A percentile compares a stretch with the other conserved stretches of the same genome.
phyloP scores from a whole-genome alignment of 2,329 filamentous ascomycete species.

The Epichloe gansuensis region DNA sequence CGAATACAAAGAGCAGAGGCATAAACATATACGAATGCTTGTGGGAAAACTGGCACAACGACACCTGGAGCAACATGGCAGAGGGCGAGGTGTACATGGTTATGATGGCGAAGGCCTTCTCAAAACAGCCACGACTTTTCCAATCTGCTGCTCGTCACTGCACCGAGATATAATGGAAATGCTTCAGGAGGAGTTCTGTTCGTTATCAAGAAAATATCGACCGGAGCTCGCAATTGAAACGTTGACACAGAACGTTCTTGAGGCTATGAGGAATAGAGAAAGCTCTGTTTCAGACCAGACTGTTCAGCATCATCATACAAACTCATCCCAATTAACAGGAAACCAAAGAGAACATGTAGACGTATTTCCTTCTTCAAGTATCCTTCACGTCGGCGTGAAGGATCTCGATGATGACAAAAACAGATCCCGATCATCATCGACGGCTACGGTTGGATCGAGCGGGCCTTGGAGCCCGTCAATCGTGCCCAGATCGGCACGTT shows the following conservation, averaged over 20 bases:
- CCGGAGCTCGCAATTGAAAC: slow-evolving; percentile 28
- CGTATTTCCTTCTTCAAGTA: neutral
- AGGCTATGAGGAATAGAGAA: slow-evolving; percentile 13
- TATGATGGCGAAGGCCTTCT: slow-evolving; percentile 17
- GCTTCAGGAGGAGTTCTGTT: slow-evolving; percentile 37
- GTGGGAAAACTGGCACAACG: neutral
- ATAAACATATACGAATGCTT: slow-evolving; percentile 14
- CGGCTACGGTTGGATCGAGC: neutral
- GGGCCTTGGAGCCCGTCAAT: neutral
- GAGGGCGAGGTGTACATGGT: slow-evolving; percentile 14
- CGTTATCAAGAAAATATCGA: slow-evolving; percentile 29
- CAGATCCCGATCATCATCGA: neutral
- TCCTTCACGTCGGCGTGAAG: neutral
- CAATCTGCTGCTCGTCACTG: slow-evolving; percentile 37
- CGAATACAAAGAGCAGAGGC: neutral
- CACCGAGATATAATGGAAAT: slow-evolving; percentile 33
- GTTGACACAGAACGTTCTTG: slow-evolving; percentile 34
- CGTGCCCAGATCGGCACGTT: neutral
- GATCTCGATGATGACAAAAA: neutral
- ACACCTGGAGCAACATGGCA: slow-evolving; percentile 3
- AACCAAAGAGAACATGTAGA: slow-evolving; percentile 10
- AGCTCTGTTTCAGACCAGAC: neutral
- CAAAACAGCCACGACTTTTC: slow-evolving; percentile 28
- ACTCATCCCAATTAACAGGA: slow-evolving; percentile 6
- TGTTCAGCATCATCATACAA: neutral